Evolutionary conservation across 805 yeast species (phyloP), one percentile per base, ranked within the genome.

Genomic region (Pichia exigua): DNA sequence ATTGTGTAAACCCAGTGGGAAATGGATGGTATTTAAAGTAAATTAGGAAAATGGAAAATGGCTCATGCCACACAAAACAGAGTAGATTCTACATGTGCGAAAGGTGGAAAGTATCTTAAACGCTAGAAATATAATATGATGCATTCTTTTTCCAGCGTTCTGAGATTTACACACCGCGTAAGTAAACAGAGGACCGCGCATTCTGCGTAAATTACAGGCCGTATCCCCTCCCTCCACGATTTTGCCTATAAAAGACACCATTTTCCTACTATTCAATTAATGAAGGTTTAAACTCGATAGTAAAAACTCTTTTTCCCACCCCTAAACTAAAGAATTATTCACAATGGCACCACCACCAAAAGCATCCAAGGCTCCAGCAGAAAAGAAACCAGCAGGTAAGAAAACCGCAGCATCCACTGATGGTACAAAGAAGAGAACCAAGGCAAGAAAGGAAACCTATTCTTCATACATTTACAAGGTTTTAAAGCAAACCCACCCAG

Each of bases 381-480:
- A 87, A 75, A 88, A 89, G 84, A 89, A 87, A 78, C 87, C 88
- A 69, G 79, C 96, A 70, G 87, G 87, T 67, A 85, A 85, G 81
- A 90, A 88, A 80, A 87, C 95, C 70, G 81, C 95, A 59, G 54
- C 56, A 32, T 76, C 88, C 59, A 69, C 86, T 62, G 91, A 82
- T 66, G 73, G 83, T 71, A 89, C 39, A 6, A 35, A 89, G 83
- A 90, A 87, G 86, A 89, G 95, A 81, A 70, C 88, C 63, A 91
- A 90, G 85, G 76, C 91, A 66, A 89, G 97, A 84, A 90, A 89
- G 86, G 97, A 92, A 79, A 89, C 97, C 60, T 92, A 90, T 81
- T 89, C 96, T 61, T 89, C 97, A 58, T 92, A 92, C 78, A 91
- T 92, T 73, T 92, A 91, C 94, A 92, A 91, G 78, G 97, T 91